Evolutionary conservation across 1,139 yeast species (phyloP).

Genomic region (Sugiyamaella japonica): DNA sequence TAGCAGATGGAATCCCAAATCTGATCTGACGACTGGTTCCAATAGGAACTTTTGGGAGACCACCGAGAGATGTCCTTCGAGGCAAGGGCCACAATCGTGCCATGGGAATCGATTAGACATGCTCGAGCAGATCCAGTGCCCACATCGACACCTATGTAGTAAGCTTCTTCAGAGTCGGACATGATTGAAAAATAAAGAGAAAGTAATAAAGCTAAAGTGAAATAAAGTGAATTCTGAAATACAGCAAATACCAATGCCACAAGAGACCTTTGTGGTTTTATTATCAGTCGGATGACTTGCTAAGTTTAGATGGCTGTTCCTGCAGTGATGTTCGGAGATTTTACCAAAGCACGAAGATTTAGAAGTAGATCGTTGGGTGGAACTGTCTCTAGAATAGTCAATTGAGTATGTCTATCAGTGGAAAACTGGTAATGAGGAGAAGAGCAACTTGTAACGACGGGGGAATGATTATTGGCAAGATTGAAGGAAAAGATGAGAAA

Average conservation of each 20-base stretch:
- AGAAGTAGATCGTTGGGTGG: neutral
- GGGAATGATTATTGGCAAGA: neutral
- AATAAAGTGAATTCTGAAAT: neutral
- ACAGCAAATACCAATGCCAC: neutral
- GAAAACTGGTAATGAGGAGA: neutral
- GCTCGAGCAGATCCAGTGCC: conserved; percentile 98
- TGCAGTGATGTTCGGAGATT: neutral
- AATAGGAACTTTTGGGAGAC: conserved; percentile 51
- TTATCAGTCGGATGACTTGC: neutral
- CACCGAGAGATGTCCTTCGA: conserved; percentile 74
- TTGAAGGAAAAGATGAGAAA: neutral
- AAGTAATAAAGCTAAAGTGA: neutral
- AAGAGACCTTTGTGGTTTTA: neutral
- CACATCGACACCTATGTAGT: conserved; percentile 91
- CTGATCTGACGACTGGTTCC: conserved; percentile 79
- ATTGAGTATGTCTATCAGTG: neutral
- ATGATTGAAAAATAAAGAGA: neutral
- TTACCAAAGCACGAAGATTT: neutral
- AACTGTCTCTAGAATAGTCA: neutral
- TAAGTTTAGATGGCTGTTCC: neutral
- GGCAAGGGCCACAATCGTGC: conserved; percentile 77
- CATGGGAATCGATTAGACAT: conserved; percentile 79
- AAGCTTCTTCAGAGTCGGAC: conserved; percentile 30
- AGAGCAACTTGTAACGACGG: neutral
- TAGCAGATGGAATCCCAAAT: conserved; percentile 88